Conservation (phyloP, 1,139 yeast species). For the Candida sp. region DNA sequence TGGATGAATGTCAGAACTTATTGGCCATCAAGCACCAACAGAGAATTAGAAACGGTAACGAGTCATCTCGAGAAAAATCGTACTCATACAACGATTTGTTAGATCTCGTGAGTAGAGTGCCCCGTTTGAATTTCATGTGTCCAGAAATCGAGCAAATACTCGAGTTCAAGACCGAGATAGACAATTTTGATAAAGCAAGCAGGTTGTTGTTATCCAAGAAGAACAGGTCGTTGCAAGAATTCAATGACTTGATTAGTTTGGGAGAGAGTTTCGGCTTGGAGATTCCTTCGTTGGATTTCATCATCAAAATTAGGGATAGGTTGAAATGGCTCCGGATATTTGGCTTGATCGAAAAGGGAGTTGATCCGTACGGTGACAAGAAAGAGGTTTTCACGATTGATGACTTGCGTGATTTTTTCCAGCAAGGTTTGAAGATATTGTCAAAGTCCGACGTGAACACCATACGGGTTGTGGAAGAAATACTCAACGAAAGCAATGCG, state of each 20-base stretch:
- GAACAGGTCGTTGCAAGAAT: constrained; percentile 35
- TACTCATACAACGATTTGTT: constrained; percentile 20
- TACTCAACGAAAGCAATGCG: constrained; percentile 32
- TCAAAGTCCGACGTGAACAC: constrained; percentile 29
- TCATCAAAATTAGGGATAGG: constrained; percentile 53
- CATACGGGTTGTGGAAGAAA: constrained; percentile 25
- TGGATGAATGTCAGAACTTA: constrained; percentile 59
- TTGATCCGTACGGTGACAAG: constrained; percentile 43
- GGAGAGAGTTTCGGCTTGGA: constrained; percentile 66
- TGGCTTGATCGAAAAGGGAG: constrained; percentile 38
- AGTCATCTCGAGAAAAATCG: constrained; percentile 6
- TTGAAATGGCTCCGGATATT: constrained; percentile 52
- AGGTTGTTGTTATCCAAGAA: constrained; percentile 35
- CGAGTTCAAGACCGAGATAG: constrained; percentile 58
- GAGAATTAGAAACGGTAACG: constrained; percentile 38
- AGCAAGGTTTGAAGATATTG: constrained; percentile 43
- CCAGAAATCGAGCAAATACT: constrained; percentile 65
- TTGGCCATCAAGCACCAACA: constrained; percentile 56
- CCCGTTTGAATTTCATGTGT: constrained; percentile 52
- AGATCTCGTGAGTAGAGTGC: constrained; percentile 49
- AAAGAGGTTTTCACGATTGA: constrained; percentile 41
- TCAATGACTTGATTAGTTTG: constrained; percentile 49
- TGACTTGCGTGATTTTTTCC: constrained; percentile 38
- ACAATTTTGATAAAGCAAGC: constrained; percentile 56
- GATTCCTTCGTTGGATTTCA: constrained; percentile 52